phyloP scores from a whole-genome alignment of 2,329 filamentous ascomycete species.

The Sporothrix euskadiensis region DNA sequence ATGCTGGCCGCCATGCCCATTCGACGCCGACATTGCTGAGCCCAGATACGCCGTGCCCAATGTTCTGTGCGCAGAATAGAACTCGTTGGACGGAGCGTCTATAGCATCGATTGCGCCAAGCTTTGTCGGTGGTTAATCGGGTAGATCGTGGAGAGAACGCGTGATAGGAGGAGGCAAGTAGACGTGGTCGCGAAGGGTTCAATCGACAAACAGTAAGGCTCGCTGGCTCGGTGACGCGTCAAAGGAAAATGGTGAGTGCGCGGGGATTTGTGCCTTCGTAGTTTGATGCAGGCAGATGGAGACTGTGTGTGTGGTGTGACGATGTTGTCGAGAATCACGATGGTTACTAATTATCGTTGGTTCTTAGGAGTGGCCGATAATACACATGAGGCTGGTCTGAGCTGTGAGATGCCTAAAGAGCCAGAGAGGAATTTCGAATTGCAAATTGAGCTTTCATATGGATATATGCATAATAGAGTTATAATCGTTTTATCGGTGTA shows the following conservation, averaged over 20 bases:
- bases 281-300: not conserved
- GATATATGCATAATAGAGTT: not conserved
- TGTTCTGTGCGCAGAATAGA: not conserved
- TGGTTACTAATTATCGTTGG: not conserved
- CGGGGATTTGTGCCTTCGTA: not conserved
- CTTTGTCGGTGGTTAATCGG: not conserved
- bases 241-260: not conserved
- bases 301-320: not conserved
- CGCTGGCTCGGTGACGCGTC: not conserved
- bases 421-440: not conserved
- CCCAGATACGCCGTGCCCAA: not conserved
- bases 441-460: not conserved
- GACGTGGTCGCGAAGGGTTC: not conserved
- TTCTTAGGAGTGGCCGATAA: not conserved
- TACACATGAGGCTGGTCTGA: not conserved
- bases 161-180: not conserved
- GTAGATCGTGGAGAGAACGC: not conserved
- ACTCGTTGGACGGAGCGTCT: not conserved
- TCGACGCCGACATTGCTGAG: conserved; percentile 29
- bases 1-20: conserved; percentile 30
- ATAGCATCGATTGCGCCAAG: not conserved
- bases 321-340: not conserved
- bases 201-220: not conserved
- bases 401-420: not conserved
- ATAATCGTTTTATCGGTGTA: not conserved